Base-by-base conservation (phyloP, 768 basidiomycete genomes). In the Lanmaoa rubissima region DNA sequence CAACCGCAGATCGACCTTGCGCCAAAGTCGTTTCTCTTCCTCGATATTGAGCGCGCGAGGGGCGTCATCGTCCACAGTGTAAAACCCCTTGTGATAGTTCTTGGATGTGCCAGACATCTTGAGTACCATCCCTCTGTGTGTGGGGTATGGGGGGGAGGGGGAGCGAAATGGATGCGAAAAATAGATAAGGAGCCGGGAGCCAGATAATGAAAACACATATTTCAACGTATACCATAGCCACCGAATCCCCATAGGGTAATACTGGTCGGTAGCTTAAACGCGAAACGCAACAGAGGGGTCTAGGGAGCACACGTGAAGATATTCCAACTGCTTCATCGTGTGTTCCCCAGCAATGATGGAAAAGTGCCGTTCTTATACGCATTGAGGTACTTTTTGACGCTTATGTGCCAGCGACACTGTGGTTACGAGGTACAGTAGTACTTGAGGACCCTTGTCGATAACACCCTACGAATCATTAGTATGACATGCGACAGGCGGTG, bases 1-100 rank as follows among this genome's bases (percentile, higher is more conserved):
- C 41, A 86, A 71, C 48, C 82, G 73, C 7, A 76, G 36, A 58
- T 87, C 86, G 26, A 87, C 74, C 70, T 84, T 87, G 53, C 79
- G 69, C 74, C 83, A 83, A 49, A 87, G 68, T 46, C 66, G 77
- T 54, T 70, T 76, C 72, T 87, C 83, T 54, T 84, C 68, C 48
- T 77, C 80, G 0, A 44, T 39, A 12, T 45, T 52, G 38, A 69
- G 59, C 19, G 43, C 28, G 10, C 14, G 40, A 2, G 65, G 54
- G 14, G 51, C 21, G 0, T 46, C 53, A 5, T 51, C 47, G n/a
- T 24, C 21, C 21, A 24, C 21, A 24, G 21, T 24, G 21, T 24
- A 24, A 24, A 24, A 24, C 21, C 21, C 21, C 21, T 24, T 24
- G 21, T 2, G 21, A 24, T n/a, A n/a, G 5, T 24, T n/a, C 17